Evolutionary conservation across 2,329 filamentous ascomycete genomes (phyloP).

Genomic region (Raffaelea albimanens): DNA sequence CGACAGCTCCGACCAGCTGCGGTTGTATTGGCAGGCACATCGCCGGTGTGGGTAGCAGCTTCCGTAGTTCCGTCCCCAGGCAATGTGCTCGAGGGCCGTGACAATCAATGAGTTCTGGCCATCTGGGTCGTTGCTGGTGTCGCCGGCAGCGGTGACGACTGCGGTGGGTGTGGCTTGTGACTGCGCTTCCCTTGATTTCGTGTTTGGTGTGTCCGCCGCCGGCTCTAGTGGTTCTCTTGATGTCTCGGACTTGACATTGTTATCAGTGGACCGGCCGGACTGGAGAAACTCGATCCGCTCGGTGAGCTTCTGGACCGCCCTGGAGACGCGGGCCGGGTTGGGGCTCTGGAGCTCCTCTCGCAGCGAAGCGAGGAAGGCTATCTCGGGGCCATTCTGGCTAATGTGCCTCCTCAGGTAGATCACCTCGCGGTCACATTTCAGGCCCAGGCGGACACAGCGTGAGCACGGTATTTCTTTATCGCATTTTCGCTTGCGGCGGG

Average conservation of each 20-base stretch:
- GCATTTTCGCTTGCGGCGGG: conserved; percentile 14
- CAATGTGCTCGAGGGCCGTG: conserved; percentile 25
- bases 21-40: conserved; percentile 13
- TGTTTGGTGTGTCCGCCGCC: not conserved
- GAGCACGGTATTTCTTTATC: conserved; percentile 15
- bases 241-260: not conserved
- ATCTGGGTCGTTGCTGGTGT: not conserved
- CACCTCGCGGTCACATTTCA: conserved; percentile 13
- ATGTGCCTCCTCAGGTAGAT: conserved; percentile 12
- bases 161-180: too few species aligned
- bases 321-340: not conserved
- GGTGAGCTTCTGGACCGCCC: conserved; percentile 7
- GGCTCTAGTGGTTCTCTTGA: not conserved
- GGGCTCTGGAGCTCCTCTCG: conserved; percentile 8
- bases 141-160: too few species aligned
- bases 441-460: conserved; percentile 10
- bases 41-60: conserved; percentile 17
- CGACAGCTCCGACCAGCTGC: conserved; percentile 3
- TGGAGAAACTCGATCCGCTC: conserved; percentile 11
- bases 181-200: not conserved
- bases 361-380: conserved; percentile 11
- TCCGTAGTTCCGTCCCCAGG: conserved; percentile 26
- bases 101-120: conserved; percentile 17
- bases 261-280: conserved; percentile 3
- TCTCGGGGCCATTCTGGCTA: conserved; percentile 13